Evolutionary conservation across 768 basidiomycete genomes (phyloP).

Genomic region (Krasilnikovozyma curviuscula): DNA sequence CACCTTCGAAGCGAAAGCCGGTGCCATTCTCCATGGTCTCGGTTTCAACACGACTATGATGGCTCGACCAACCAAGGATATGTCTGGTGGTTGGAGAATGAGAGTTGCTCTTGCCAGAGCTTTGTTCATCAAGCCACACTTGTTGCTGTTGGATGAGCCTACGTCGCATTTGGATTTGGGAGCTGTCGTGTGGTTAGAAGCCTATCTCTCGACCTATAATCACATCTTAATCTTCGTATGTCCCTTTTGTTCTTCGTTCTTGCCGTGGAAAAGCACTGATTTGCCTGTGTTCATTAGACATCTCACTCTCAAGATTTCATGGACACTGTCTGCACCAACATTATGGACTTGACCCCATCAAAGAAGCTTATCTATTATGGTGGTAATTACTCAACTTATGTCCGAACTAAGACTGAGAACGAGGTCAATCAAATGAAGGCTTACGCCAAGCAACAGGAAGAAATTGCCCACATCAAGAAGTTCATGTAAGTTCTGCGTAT

Average conservation of each 20-base stretch:
- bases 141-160: conserved; percentile 74
- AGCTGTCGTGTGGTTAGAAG: conserved; percentile 96
- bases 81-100: conserved; percentile 99
- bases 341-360: conserved; percentile 84
- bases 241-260: neutral
- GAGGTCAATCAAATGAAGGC: conserved; percentile 99
- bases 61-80: conserved; percentile 90
- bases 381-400: conserved; percentile 94
- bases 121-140: conserved; percentile 87
- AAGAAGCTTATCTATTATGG: conserved; percentile 84
- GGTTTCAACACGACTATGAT: conserved; percentile 84
- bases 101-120: conserved; percentile 90
- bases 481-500: conserved; percentile 26
- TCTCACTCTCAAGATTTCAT: conserved; percentile 99
- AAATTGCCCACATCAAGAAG: conserved; percentile 97
- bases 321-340: conserved; percentile 89
- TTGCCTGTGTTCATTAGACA: conserved; percentile 33
- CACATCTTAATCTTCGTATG: conserved; percentile 61
- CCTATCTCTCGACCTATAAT: conserved; percentile 92
- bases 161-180: conserved; percentile 82
- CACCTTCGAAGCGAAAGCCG: conserved; percentile 90
- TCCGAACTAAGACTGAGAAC: conserved; percentile 88
- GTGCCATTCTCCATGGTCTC: conserved; percentile 89
- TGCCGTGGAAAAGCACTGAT: no score
- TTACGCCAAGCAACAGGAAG: conserved; percentile 93